Conservation (phyloP, 2,329 filamentous ascomycete genomes). For the Pseudogymnoascus sp. region DNA sequence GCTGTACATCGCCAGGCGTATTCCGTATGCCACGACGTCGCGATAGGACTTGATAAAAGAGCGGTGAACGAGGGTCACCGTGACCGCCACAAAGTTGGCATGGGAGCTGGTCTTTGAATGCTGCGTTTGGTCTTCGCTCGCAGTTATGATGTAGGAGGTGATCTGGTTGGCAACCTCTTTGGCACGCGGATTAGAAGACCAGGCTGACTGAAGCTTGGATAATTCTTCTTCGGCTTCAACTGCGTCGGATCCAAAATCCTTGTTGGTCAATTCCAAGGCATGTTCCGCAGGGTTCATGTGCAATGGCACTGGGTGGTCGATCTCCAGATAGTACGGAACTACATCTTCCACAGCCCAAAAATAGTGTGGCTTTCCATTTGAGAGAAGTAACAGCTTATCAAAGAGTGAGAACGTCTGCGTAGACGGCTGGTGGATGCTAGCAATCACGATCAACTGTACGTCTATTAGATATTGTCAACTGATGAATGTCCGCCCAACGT, state of each 20-base stretch:
- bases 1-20: slow-evolving; percentile 75
- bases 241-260: slow-evolving; percentile 56
- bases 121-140: neutral
- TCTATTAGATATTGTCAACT: slow-evolving; percentile 18
- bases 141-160: slow-evolving; percentile 11
- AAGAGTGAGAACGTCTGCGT: slow-evolving; percentile 72
- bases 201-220: slow-evolving; percentile 44
- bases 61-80: slow-evolving; percentile 62
- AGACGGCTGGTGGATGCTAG: slow-evolving; percentile 80
- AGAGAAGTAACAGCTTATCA: slow-evolving; percentile 69
- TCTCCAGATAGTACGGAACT: slow-evolving; percentile 50
- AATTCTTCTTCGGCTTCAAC: slow-evolving; percentile 40
- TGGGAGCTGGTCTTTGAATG: neutral
- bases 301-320: slow-evolving; percentile 54
- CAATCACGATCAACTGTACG: slow-evolving; percentile 62
- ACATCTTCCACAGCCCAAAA: slow-evolving; percentile 55
- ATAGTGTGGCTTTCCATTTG: slow-evolving; percentile 62
- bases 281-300: slow-evolving; percentile 76
- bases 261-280: slow-evolving; percentile 69
- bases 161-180: slow-evolving; percentile 26
- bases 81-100: slow-evolving; percentile 32
- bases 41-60: slow-evolving; percentile 77
- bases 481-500: slow-evolving; percentile 22
- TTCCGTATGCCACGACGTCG: slow-evolving; percentile 76
- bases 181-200: slow-evolving; percentile 41